A percentile compares a stretch with the other conserved stretches of the same genome.
Conservation (phyloP, 169 alveolate species). For the Plasmodium relictum region DNA sequence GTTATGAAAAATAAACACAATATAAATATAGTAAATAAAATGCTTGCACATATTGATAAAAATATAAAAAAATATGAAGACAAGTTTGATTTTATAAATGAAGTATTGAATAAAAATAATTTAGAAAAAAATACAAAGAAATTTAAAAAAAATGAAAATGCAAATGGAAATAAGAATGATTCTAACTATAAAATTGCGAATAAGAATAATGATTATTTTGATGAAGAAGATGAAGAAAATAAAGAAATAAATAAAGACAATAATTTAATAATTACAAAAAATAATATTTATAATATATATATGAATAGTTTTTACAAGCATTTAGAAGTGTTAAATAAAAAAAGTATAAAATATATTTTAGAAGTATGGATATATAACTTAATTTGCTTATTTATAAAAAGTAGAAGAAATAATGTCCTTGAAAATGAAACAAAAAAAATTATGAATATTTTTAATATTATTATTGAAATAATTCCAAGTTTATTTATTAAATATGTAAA, state of each 20-base stretch:
- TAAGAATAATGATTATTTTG: background rate
- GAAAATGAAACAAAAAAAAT: constrained; percentile 72
- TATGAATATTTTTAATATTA: constrained; percentile 55
- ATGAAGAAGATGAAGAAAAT: background rate
- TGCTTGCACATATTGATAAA: constrained; percentile 65
- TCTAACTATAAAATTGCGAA: background rate
- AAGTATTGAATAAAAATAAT: background rate
- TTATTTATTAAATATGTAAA: constrained; percentile 55
- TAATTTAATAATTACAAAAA: constrained; percentile 14
- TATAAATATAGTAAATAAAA: constrained; percentile 55
- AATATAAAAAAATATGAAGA: constrained; percentile 48
- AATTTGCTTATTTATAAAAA: constrained; percentile 36
- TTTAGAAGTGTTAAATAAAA: constrained; percentile 36
- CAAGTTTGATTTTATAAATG: constrained; percentile 1
- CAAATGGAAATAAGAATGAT: background rate
- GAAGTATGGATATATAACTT: constrained; percentile 67
- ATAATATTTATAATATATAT: constrained; percentile 65
- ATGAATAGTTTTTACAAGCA: constrained; percentile 31
- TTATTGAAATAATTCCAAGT: constrained; percentile 64
- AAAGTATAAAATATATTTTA: constrained; percentile 34
- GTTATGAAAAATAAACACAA: constrained; percentile 64
- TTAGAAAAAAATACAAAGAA: background rate
- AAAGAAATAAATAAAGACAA: background rate
- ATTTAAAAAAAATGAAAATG: background rate
- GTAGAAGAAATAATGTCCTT: constrained; percentile 49